These are phyloP conservation scores for Trichosporon sp. DNA, from an alignment of 1,284 basidiomycete species.

Conservation along the genomic window DNA sequence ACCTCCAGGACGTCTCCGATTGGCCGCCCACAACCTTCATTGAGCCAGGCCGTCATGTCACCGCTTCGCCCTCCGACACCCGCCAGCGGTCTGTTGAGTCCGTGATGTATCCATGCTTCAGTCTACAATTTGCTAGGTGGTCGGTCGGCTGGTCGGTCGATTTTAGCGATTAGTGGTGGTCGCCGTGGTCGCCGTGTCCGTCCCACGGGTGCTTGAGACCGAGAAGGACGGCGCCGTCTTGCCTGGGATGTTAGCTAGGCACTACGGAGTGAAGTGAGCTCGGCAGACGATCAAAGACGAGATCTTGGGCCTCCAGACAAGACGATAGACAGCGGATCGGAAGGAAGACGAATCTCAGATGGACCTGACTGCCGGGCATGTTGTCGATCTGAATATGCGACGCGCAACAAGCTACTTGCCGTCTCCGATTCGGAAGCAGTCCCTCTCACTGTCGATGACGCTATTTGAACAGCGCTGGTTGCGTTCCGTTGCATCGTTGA, in stretches of 20 bases:
- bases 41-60: background rate
- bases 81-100: background rate
- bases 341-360: too few relatives aligned
- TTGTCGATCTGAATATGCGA: too few relatives aligned
- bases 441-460: too few relatives aligned
- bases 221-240: conserved; percentile 52
- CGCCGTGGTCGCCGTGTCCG: conserved; percentile 44
- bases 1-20: background rate
- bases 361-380: too few relatives aligned
- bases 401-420: too few relatives aligned
- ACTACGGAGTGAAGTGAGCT: background rate
- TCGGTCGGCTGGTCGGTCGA: background rate
- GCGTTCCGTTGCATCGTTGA: too few relatives aligned
- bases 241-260: conserved; percentile 31
- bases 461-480: too few relatives aligned
- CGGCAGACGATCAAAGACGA: background rate
- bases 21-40: background rate
- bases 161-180: conserved; percentile 32
- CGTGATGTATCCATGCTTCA: conserved; percentile 5
- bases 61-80: background rate
- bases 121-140: conserved; percentile 4
- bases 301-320: background rate
- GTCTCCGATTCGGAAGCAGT: too few relatives aligned
- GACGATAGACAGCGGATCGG: too few relatives aligned
- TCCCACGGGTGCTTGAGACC: conserved; percentile 55